phyloP scores from a whole-genome alignment of 2,329 filamentous ascomycete genomes.

The Thelonectria blattea region DNA sequence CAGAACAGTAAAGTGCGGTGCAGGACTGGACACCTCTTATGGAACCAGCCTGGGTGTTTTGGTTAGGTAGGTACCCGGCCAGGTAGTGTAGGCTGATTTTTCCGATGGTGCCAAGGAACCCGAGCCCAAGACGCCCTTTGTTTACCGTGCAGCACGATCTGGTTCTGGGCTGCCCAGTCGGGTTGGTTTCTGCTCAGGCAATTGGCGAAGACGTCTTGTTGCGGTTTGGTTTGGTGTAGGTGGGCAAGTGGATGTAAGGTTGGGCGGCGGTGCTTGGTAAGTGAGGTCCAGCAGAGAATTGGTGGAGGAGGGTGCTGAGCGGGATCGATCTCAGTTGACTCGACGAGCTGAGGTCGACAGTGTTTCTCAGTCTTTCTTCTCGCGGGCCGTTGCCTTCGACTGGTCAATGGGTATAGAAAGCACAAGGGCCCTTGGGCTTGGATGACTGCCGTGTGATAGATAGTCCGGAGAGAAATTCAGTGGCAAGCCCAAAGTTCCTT shows the following conservation, averaged over 20 bases:
- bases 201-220: slow-evolving; percentile 13
- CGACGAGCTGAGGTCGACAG: too few relatives aligned
- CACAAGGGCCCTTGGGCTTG: slow-evolving; percentile 1
- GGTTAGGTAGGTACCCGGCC: neutral
- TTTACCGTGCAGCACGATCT: neutral
- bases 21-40: slow-evolving; percentile 19
- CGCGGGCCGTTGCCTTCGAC: too few relatives aligned
- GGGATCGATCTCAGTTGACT: too few relatives aligned
- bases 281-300: slow-evolving; percentile 5
- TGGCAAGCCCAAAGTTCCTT: too few relatives aligned
- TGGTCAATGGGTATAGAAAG: too few relatives aligned
- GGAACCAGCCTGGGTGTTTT: slow-evolving; percentile 7
- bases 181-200: slow-evolving; percentile 15
- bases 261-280: neutral
- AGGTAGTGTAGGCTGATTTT: neutral
- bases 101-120: slow-evolving; percentile 2
- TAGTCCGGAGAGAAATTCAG: neutral
- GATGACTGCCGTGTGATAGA: neutral
- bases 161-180: slow-evolving; percentile 19
- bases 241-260: slow-evolving; percentile 14
- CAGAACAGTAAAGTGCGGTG: slow-evolving; percentile 4
- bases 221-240: slow-evolving; percentile 20
- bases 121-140: neutral
- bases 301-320: slow-evolving; percentile 11
- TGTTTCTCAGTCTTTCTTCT: too few relatives aligned